Evolutionary conservation across 257 asterid species (phyloP).

Genomic region (Nyctanthes arbortristis): DNA sequence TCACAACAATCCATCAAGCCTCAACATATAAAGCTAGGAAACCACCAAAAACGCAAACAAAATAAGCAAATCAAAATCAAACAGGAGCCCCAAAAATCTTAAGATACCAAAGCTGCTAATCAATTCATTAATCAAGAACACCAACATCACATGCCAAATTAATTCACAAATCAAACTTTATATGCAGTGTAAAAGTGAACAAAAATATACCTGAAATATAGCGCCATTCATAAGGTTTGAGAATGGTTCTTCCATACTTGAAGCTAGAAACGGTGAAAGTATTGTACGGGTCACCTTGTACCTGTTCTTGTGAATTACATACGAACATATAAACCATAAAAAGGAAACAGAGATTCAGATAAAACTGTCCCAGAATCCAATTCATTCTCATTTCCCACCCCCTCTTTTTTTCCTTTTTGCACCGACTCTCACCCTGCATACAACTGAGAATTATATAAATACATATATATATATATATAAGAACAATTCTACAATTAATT

Average conservation of each 20-base stretch:
- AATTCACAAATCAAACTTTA: neutral
- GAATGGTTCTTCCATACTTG: conserved; percentile 58
- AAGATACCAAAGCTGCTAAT: neutral
- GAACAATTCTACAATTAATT: conserved; percentile 8
- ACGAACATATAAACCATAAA: conserved; percentile 23
- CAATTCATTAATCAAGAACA: neutral
- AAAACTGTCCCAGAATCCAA: conserved; percentile 47
- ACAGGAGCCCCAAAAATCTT: too few species aligned
- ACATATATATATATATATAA: too few species aligned
- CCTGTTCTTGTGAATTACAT: conserved; percentile 45
- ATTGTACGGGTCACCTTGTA: conserved; percentile 27
- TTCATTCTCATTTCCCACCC: conserved; percentile 46
- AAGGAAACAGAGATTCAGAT: conserved; percentile 29
- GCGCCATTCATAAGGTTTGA: conserved; percentile 84
- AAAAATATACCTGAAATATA: conserved; percentile 64
- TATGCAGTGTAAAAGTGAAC: conserved; percentile 13
- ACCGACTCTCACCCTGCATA: conserved; percentile 17
- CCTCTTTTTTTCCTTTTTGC: neutral
- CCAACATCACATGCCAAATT: neutral
- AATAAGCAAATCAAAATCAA: neutral
- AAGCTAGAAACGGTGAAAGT: conserved; percentile 73
- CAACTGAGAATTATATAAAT: conserved; percentile 29
- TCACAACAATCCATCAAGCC: neutral
- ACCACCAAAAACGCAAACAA: too few species aligned
- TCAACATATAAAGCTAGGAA: too few species aligned